Base-by-base conservation (phyloP, 352 stramenopile genomes). In the Phytophthora vignae region DNA sequence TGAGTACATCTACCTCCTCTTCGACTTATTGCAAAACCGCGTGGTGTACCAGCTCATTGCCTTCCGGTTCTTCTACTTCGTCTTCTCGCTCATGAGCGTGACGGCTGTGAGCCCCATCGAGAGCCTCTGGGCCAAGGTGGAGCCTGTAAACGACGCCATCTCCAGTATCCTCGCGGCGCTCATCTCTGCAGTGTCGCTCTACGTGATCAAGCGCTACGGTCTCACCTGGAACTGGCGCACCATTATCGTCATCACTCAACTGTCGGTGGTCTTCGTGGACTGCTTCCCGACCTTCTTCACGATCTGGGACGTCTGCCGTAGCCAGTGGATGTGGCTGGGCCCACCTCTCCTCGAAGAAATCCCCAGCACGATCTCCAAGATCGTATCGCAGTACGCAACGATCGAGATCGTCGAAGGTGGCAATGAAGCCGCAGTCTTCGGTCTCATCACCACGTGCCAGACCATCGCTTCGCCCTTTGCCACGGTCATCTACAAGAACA, bases 261-360 rank as follows among this genome's bases (percentile, higher is more conserved):
- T 89, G 21, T 48, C 67, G 15, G 67, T 83, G 11, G 53, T 81
- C 10, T 61, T 82, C 29, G 68, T 87, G 12, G 74, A 87, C 54
- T 72, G 69, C 48, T 76, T 88, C 42, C 74, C 75, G 9, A 75
- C 67, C 3, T 84, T 83, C 46, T 64, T 85, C 46, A 90, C 79
- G n/a, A 80, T 87, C 60, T 90, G 73, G 69, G 71, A 84, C 38
- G 68, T 88, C 55, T 72, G 82, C 29, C 73, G 80, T 14, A 79
- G 73, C 40, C 83, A 85, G 58, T 90, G 81, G 80, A 84, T 90
- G 67, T 90, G 76, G 72, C 63, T 90, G 3, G 80, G 80, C 8
- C 71, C 82, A n/a, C 75, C 78, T 36, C 61, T 90, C 21, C 58
- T 84, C 2, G 67, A 77, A 58, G 64, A 85, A 44, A 58, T 88